Evolutionary conservation across 805 yeast species (phyloP), one percentile per base, ranked within the genome.

Genomic region (Candida insectalens): DNA sequence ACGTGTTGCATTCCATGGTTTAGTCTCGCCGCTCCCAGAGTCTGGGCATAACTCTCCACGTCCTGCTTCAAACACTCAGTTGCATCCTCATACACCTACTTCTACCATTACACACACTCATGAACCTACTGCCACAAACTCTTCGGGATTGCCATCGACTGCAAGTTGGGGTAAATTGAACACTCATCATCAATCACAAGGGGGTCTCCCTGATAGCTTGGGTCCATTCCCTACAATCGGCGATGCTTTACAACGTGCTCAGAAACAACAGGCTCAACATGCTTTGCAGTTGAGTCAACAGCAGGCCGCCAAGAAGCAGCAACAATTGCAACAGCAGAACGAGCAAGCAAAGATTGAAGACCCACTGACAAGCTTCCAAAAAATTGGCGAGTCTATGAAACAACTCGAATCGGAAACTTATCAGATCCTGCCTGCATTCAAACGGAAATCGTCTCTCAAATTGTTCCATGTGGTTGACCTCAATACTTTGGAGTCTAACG

Each of bases 121-220:
- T n/a, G n/a, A n/a, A n/a, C n/a, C n/a, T n/a, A 28, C 6, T 7
- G 12, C 22, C 8, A 28, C 31, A 6, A 17, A 14, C 22, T 27
- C 8, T 5, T 19, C 4, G 16, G 25, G 28, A 33, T 64, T 83
- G 33, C 92, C 92, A 6, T 69, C 80, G 1, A 70, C 85, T 14
- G 83, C 80, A 2, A 74, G 81, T 4, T 79, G 88, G 88, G 77
- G 50, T 42, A 25, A 49, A 31, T 25, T 21, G 21, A n/a, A 10
- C 13, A 56, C 53, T 38, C 30, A 37, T 44, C 34, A 45, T 43
- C 17, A 37, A 4, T 22, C 26, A 26, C 68, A 12, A 63, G 73
- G 16, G 27, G 28, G 34, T 28, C 31, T 35, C 4, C 4, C 41
- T 6, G 36, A 36, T 3, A 33, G 31, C 12, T 19, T 35, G 14